Percentiles rank a stretch among this genome's conserved stretches.
phyloP scores from a whole-genome alignment of 2,329 filamentous ascomycete genomes.

The Fusarium citri region DNA sequence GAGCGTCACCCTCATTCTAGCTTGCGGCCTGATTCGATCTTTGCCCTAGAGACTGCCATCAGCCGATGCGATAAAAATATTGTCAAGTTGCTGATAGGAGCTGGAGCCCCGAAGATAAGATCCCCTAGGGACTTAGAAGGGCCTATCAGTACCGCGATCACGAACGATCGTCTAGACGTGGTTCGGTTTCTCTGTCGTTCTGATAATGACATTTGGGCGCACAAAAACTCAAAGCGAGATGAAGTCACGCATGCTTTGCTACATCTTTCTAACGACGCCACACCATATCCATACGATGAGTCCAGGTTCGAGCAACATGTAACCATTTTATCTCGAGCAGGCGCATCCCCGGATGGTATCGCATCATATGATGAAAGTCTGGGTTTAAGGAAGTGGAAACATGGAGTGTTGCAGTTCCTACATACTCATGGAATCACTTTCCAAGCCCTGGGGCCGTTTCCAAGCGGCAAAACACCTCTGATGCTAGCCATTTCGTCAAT shows the following conservation, averaged over 20 bases:
- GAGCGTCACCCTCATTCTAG: not conserved
- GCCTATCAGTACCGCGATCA: conserved; percentile 5
- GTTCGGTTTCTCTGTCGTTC: conserved; percentile 10
- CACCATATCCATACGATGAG: not conserved
- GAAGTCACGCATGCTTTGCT: conserved; percentile 8
- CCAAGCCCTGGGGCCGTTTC: not conserved
- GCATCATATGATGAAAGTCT: not conserved
- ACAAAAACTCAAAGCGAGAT: not conserved
- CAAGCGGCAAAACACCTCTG: not conserved
- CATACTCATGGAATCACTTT: conserved; percentile 1
- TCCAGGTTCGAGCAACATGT: not conserved
- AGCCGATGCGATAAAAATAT: conserved; percentile 1
- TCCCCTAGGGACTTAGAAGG: not conserved
- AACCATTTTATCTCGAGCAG: not conserved
- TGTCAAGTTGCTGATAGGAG: not conserved
- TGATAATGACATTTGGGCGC: not conserved
- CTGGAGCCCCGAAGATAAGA: not conserved
- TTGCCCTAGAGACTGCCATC: conserved; percentile 1
- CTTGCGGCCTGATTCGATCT: not conserved
- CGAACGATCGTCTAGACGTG: conserved; percentile 1
- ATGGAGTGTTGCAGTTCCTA: not conserved
- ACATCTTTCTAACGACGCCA: not conserved
- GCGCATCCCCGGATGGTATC: not conserved
- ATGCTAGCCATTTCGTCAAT: conserved; percentile 3
- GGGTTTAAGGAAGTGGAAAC: not conserved